phyloP scores from a whole-genome alignment of 1,284 basidiomycete genomes.

The Rugosomyces carneus region DNA sequence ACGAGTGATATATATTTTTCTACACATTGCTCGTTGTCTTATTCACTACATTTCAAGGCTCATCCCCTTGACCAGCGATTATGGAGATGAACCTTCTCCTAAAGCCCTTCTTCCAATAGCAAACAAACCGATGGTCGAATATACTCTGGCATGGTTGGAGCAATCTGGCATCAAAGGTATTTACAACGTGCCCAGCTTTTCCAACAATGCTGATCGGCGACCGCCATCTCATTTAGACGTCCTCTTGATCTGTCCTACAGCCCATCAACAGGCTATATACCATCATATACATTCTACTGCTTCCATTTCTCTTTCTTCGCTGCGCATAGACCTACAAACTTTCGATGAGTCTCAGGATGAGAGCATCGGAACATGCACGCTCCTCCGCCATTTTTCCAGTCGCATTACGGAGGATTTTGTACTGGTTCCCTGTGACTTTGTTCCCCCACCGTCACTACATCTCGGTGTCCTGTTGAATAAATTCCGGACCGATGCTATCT shows the following conservation, averaged over 20 bases:
- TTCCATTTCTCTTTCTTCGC: conserved; percentile 46
- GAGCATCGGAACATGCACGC: conserved; percentile 60
- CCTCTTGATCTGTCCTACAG: conserved; percentile 75
- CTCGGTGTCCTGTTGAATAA: conserved; percentile 73
- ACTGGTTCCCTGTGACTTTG: conserved; percentile 87
- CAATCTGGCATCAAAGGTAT: conserved; percentile 74
- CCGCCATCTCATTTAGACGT: conserved; percentile 51
- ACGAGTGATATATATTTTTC: conserved; percentile 55
- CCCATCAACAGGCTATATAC: conserved; percentile 68
- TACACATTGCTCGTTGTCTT: conserved; percentile 5
- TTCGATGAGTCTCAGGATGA: conserved; percentile 66
- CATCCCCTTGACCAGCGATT: conserved; percentile 62
- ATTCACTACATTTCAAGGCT: conserved; percentile 41
- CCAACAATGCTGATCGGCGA: not conserved
- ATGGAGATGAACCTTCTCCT: conserved; percentile 70
- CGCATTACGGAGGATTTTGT: conserved; percentile 81
- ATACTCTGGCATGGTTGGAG: conserved; percentile 81
- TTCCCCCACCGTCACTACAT: conserved; percentile 68
- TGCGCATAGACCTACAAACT: conserved; percentile 68
- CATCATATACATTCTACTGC: conserved; percentile 72
- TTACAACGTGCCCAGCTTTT: conserved; percentile 1
- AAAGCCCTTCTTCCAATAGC: conserved; percentile 86
- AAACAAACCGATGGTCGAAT: conserved; percentile 84
- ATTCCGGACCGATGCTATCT: conserved; percentile 66
- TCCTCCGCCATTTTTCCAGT: conserved; percentile 63